Evolutionary conservation across 441 rosid genomes (phyloP), one percentile per base, ranked within the genome.

Genomic region (Cnidoscolus chayamansa): DNA sequence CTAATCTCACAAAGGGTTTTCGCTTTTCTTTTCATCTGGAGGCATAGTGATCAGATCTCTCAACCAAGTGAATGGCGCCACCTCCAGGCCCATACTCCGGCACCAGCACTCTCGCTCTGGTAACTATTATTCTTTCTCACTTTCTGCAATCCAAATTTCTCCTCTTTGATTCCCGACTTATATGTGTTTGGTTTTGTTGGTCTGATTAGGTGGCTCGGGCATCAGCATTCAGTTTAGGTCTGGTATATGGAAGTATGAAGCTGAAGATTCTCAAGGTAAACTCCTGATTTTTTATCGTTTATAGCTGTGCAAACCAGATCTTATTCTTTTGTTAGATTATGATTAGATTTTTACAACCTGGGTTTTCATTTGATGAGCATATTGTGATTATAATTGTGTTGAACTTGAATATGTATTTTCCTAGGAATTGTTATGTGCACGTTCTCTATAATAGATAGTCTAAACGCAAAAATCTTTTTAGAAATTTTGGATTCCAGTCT

Each of bases 1-100:
- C 31, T 3, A 56, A 56, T 20, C 31, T 56, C 0, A 13, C 6
- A 56, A 43, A 53, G 67, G 47, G 43, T 63, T 11, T 0, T 13
- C n/a, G 25, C 16, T 63, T 11, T 0, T 13, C n/a, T 51, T 15
- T 35, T 57, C 43, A 10, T 50, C 8, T 40, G 40, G 35, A 32
- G 25, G 56, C 40, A n/a, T 19, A 43, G 37, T 20, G 15, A 55
- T 50, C 49, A 48, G 43, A 51, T 67, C 70, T 30, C 35, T n/a
- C 35, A 72, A 5, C n/a, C 62, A 51, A 53, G 53, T 51, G 19
- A 74, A 92, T 92, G 96, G 75, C 96, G 77, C 87, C 87, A 37
- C 92, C 91, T 72, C 91, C 90, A 15, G 93, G 91, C 17, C 97
- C 91, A 51, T 92, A 89, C 85, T 85, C 94, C 81, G 97, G 96